Evolutionary conservation across 768 basidiomycete species (phyloP).

Genomic region (Phanerochaete carnosa): DNA sequence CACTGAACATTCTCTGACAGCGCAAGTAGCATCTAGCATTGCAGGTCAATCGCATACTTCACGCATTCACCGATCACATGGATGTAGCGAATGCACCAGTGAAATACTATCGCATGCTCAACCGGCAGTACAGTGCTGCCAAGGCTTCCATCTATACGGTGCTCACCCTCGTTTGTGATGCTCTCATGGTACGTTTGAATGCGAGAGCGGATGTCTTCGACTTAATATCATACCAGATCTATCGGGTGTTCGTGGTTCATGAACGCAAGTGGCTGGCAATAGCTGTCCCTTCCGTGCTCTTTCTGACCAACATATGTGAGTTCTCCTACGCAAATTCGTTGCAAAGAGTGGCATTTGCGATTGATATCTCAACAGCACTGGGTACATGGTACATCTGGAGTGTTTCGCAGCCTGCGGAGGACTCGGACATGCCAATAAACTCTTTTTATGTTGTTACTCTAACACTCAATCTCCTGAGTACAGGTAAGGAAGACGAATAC

Average conservation of each 20-base stretch:
- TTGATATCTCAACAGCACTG: no score
- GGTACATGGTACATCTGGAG: conserved; percentile 19
- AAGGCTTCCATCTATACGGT: conserved; percentile 23
- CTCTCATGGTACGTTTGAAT: background rate
- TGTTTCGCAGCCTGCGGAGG: no score
- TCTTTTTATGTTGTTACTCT: conserved; percentile 24
- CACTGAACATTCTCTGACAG: background rate
- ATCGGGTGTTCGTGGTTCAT: conserved; percentile 25
- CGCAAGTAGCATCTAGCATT: conserved; percentile 20
- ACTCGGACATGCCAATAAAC: no score
- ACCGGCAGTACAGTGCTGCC: conserved; percentile 19
- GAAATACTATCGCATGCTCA: conserved; percentile 17
- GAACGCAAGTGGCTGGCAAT: conserved; percentile 17
- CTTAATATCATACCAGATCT: conserved; percentile 21
- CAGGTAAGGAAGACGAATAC: conserved; percentile 15
- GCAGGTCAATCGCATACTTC: conserved; percentile 20
- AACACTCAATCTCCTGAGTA: conserved; percentile 25
- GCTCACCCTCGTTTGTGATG: conserved; percentile 23
- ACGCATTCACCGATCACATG: conserved; percentile 21
- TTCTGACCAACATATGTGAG: conserved; percentile 22
- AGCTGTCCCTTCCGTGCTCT: conserved; percentile 19
- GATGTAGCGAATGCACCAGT: conserved; percentile 13
- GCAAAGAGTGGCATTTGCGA: no score
- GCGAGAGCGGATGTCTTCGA: background rate
- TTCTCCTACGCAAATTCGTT: background rate